Evolutionary conservation across 2,329 filamentous ascomycete genomes (phyloP), one percentile per base, ranked within the genome.

Genomic region (Paecilomyces fulvus): DNA sequence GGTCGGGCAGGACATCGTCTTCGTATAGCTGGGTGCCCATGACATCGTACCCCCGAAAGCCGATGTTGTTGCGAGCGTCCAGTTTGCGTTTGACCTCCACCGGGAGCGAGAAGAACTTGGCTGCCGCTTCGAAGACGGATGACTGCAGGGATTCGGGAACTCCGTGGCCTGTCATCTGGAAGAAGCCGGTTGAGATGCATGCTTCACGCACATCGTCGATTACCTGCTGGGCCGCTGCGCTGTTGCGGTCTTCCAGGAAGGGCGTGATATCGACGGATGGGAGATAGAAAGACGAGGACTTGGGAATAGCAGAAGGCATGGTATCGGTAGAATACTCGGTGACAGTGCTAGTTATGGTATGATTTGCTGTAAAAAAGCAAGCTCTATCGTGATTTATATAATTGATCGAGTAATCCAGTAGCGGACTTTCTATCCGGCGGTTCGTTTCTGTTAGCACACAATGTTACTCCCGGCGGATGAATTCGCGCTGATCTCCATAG

Each of bases 21-120:
- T 74, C 71, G 30, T 74, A 66, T 30, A 70, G 69, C 53, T 74
- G 72, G 1, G 68, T 70, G n/a, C 64, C 64, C 25, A 74, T 62
- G 31, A 68, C 57, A 56, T 75, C 73, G 60, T 75, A 75, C 20
- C 73, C 73, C 20, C 73, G 67, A 57, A 71, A 69, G 59, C 65
- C 70, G 20, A 64, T 68, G 53, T 73, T 72, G 49, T 63, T 67
- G 30, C 68, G 63, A 65, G 52, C 58, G 55, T 56, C 54, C 12
- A 65, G 53, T 23, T 55, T 62, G 55, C 57, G 56, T 50, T 73
- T 73, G n/a, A 58, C 63, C 4, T 62, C 60, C 7, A 54, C 31
- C 1, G 70, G 69, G 8, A 73, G 65, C n/a, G 60, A 56, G 54
- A 68, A 73, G 56, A 73, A 73, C 14, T 58, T 50, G 10, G 60